Conservation (phyloP, 148 eudicot species). For the Cornus florida region DNA sequence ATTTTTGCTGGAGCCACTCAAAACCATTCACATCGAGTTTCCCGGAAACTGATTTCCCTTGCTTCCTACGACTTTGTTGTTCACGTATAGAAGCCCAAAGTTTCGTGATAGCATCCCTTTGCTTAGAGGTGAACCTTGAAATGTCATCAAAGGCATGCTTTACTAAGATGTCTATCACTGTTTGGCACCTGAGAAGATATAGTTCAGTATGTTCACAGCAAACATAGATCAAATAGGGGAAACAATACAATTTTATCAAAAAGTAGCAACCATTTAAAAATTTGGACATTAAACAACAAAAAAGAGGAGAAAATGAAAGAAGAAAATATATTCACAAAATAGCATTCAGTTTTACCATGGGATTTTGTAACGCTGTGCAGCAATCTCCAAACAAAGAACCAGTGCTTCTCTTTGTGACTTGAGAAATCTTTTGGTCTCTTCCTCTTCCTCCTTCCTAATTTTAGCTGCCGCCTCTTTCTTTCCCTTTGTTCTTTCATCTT, state of each 20-base stretch:
- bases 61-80: constrained; percentile 75
- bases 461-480: constrained; percentile 37
- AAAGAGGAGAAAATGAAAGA: no score
- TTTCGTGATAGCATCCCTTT: constrained; percentile 77
- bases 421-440: constrained; percentile 62
- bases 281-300: no score
- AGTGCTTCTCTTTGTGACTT: constrained; percentile 75
- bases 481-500: constrained; percentile 55
- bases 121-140: constrained; percentile 68
- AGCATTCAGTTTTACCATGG: constrained; percentile 55
- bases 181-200: constrained; percentile 82
- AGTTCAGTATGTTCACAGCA: not conserved
- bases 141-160: constrained; percentile 85
- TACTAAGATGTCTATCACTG: constrained; percentile 83
- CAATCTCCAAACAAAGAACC: constrained; percentile 79
- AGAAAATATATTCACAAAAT: not conserved
- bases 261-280: no score
- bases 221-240: not conserved
- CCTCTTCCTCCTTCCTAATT: constrained; percentile 54
- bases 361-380: constrained; percentile 80
- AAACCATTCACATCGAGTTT: constrained; percentile 95
- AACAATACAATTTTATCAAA: no score
- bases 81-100: constrained; percentile 89
- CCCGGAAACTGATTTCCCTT: constrained; percentile 93
- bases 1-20: constrained; percentile 86